These are phyloP conservation scores for Tolypocladium sp. DNA, from an alignment of 2,329 filamentous ascomycete genomes.

Conservation along the genomic window DNA sequence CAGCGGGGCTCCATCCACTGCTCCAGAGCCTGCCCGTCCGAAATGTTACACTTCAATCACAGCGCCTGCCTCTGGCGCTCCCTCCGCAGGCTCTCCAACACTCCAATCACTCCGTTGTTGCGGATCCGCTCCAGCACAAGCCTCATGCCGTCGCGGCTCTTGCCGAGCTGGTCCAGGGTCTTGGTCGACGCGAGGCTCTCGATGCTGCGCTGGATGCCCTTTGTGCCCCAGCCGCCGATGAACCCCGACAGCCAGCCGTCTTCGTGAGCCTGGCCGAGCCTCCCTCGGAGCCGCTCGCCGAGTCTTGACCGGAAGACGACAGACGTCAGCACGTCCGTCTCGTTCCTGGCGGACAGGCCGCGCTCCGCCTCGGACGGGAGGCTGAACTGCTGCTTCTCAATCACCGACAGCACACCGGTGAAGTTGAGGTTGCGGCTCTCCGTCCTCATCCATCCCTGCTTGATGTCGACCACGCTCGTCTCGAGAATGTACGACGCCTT, in stretches of 20 bases:
- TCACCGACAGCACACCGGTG: conserved; percentile 68
- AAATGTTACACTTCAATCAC: conserved; percentile 3
- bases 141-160: conserved; percentile 76
- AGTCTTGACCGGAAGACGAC: conserved; percentile 65
- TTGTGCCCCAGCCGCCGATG: conserved; percentile 53
- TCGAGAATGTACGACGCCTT: conserved; percentile 76
- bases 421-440: conserved; percentile 77
- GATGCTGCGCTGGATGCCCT: conserved; percentile 69
- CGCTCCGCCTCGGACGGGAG: conserved; percentile 20
- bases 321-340: conserved; percentile 63
- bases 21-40: background rate
- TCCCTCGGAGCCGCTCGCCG: conserved; percentile 56
- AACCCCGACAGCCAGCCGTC: conserved; percentile 43
- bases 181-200: conserved; percentile 70
- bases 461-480: conserved; percentile 68
- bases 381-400: conserved; percentile 66
- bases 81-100: conserved; percentile 44
- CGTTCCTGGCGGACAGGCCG: conserved; percentile 18
- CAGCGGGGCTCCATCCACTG: background rate
- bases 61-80: conserved; percentile 26
- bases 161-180: conserved; percentile 68
- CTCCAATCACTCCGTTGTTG: conserved; percentile 48
- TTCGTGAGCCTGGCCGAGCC: conserved; percentile 36
- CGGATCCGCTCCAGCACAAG: conserved; percentile 65
- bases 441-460: conserved; percentile 73